Evolutionary conservation across 306 rosid genomes (phyloP), one percentile per base, ranked within the genome.

Genomic region (cucumber (Cucumis sativus)): DNA sequence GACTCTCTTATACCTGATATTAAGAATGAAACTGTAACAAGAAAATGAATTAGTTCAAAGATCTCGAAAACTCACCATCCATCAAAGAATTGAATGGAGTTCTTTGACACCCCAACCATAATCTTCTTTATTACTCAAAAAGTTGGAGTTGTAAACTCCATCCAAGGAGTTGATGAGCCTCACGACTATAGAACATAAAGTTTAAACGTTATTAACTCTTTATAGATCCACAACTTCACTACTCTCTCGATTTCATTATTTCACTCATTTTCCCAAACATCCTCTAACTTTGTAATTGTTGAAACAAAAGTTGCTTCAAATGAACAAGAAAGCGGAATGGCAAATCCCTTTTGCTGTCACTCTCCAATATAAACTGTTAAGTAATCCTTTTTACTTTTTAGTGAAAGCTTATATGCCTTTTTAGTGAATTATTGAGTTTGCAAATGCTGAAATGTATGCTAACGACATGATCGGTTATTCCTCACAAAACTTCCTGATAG

Each of bases 301-400:
- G 75, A 23, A 87, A 85, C 10, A 79, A 84, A 64, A 83, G 82
- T 45, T 77, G 81, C 47, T 80, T 85, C 85, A 87, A 85, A 77
- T 33, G 3, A 33, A 39, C 63, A 82, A 9, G 84, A 58, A 58
- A 82, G 10, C 10, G 87, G 87, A 77, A 84, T 82, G 40, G 79
- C 67, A 39, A 86, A 82, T 15, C 61, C 0, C 9, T 72, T 40
- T 49, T 13, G 54, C 28, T 54, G 23, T 3, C 78, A 62, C 47
- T 77, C 82, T 4, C 70, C 14, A 17, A 81, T 58, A 23, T 74
- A 73, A 0, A 52, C 40, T 10, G 41, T 63, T 60, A 37, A 13
- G 80, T 16, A 62, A 33, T 37, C 17, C 57, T 21, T 68, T 20
- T 35, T n/a, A 68, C 41, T n/a, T n/a, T n/a, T 23, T 23, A 23